These are phyloP conservation scores for Epichloe sylvatica DNA, from an alignment of 2,329 filamentous ascomycete species.

Conservation along the genomic window DNA sequence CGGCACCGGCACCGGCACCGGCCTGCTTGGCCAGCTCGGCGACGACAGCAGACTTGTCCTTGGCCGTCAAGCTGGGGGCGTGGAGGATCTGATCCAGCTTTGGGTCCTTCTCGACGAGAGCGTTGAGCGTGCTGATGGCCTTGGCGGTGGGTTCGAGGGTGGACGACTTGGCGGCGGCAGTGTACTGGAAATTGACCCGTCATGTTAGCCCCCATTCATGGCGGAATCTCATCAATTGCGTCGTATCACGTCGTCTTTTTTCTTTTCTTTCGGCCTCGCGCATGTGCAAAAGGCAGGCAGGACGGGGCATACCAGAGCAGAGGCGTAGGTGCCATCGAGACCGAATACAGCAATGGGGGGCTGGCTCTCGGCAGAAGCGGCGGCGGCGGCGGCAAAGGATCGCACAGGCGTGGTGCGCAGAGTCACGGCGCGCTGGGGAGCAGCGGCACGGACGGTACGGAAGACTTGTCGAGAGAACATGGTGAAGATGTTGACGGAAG, in stretches of 20 bases:
- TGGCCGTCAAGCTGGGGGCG: constrained; percentile 62
- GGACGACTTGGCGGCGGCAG: constrained; percentile 78
- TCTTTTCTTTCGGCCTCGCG: neutral
- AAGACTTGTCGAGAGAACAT: constrained; percentile 49
- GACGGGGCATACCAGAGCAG: constrained; percentile 68
- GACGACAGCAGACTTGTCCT: constrained; percentile 78
- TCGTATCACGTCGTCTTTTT: neutral
- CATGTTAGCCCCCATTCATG: neutral
- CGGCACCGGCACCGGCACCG: constrained; percentile 45
- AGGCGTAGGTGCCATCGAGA: constrained; percentile 95
- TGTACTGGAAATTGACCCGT: constrained; percentile 56
- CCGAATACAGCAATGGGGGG: constrained; percentile 91
- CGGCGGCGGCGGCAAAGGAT: constrained; percentile 42
- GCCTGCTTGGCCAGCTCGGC: constrained; percentile 77
- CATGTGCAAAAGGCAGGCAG: constrained; percentile 1
- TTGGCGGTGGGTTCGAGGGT: constrained; percentile 74
- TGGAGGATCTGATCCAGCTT: constrained; percentile 66
- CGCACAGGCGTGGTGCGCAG: constrained; percentile 43
- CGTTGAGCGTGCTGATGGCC: constrained; percentile 57
- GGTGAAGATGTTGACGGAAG: constrained; percentile 13
- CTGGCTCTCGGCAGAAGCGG: constrained; percentile 50
- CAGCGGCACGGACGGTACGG: constrained; percentile 42
- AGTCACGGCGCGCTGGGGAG: constrained; percentile 41
- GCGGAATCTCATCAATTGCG: neutral
- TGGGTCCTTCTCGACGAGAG: constrained; percentile 64